Conservation (phyloP, 768 basidiomycete genomes). For the Chlorophyllum brunneum region DNA sequence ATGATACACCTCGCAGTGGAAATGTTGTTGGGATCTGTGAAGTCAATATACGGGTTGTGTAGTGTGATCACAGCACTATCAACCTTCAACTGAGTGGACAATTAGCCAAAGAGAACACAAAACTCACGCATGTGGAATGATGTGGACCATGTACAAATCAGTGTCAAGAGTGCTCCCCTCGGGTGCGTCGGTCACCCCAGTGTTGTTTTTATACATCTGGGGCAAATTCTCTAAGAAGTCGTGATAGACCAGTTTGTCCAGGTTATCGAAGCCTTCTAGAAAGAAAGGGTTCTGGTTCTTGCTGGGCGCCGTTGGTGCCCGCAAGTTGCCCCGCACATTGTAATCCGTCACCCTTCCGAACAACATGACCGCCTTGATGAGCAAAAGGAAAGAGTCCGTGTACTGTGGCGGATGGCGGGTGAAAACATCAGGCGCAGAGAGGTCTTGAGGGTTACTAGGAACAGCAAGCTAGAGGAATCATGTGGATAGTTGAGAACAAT, state of each 20-base stretch:
- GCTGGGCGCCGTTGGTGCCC: constrained; percentile 60
- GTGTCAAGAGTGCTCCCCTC: constrained; percentile 67
- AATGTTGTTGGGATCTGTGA: constrained; percentile 56
- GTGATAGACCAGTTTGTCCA: constrained; percentile 64
- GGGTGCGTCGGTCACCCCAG: constrained; percentile 55
- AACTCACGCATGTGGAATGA: constrained; percentile 81
- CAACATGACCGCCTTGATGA: constrained; percentile 81
- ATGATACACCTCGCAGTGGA: constrained; percentile 74
- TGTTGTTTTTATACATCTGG: constrained; percentile 58
- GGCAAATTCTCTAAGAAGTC: constrained; percentile 74
- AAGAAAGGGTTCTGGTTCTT: constrained; percentile 73
- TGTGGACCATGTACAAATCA: constrained; percentile 83
- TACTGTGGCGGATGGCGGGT: constrained; percentile 69
- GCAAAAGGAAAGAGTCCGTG: constrained; percentile 77
- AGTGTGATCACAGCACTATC: constrained; percentile 81
- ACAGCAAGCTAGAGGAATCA: constrained; percentile 43
- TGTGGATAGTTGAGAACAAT: background rate
- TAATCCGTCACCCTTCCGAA: constrained; percentile 85
- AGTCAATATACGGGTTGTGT: constrained; percentile 81
- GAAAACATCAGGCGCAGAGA: constrained; percentile 61
- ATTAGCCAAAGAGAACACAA: constrained; percentile 5
- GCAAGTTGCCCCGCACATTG: constrained; percentile 72
- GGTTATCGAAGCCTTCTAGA: constrained; percentile 59
- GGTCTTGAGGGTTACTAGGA: constrained; percentile 73
- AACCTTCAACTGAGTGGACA: constrained; percentile 13